phyloP scores from a whole-genome alignment of 2,329 filamentous ascomycete genomes.

The Arthrobotrys iridis region DNA sequence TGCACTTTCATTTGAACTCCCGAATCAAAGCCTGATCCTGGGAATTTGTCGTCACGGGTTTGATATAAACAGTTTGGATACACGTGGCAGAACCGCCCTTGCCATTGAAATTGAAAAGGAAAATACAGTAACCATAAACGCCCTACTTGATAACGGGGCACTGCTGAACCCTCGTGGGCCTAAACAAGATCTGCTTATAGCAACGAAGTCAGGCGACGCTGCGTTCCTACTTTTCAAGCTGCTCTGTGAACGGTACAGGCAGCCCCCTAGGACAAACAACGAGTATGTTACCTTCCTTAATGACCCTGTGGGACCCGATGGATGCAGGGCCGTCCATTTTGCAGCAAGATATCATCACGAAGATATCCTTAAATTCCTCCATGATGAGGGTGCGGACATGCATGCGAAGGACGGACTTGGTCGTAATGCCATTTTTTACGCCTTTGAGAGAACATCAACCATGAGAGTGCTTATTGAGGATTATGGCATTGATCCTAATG shows the following conservation, averaged over 20 bases:
- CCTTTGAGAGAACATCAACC: not conserved
- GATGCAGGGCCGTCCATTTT: conserved; percentile 4
- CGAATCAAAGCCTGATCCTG: not conserved
- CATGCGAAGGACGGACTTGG: not conserved
- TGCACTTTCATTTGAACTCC: not conserved
- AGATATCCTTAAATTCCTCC: conserved; percentile 10
- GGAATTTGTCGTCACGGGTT: not conserved
- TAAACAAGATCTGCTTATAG: not conserved
- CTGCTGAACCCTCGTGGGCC: not conserved
- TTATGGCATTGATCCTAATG: conserved; percentile 13
- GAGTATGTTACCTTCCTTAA: conserved; percentile 24
- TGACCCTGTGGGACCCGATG: not conserved
- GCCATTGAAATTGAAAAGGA: not conserved
- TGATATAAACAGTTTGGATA: conserved; percentile 18
- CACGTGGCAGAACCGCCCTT: not conserved
- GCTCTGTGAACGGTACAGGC: not conserved
- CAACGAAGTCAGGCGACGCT: not conserved
- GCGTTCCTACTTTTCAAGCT: not conserved
- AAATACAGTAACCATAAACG: not conserved
- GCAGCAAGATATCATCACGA: not conserved
- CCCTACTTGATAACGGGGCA: conserved; percentile 4
- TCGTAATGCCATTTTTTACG: conserved; percentile 12
- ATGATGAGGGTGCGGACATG: conserved; percentile 19
- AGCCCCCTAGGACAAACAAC: not conserved
- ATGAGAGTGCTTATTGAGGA: not conserved